Evolutionary conservation across 257 asterid genomes (phyloP), one percentile per base, ranked within the genome.

Genomic region (Scutellaria barbata): DNA sequence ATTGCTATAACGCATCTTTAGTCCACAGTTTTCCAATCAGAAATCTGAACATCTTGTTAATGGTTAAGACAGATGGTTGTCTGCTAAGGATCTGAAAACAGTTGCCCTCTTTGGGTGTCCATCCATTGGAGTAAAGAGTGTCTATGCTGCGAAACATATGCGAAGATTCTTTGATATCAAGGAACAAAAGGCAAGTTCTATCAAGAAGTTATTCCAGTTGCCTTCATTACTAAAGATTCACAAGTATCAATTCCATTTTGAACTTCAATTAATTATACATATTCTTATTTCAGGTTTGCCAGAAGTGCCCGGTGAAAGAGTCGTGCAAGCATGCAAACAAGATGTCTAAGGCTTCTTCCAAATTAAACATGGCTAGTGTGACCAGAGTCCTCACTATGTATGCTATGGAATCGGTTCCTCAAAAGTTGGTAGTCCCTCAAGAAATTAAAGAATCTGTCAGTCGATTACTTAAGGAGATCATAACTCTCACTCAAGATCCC

Each of bases 91-190:
- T 83, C 83, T 93, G 80, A 89, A 87, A 79, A 81, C 63, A 57
- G 81, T 93, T 65, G 96, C 96, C 40, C 79, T 74, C 66, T 87
- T 90, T 46, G 98, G 98, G 25, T 93, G 98, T 71, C 97, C 97
- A 63, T 85, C 90, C 22, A 75, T 84, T 22, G 88, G 83, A 5
- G 55, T 45, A 69, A 85, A 46, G 75, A 64, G 74, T 3, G 81
- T 84, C 12, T 47, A 39, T 46, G 80, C 89, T 58, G 92, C 97
- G 50, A 93, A 93, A 76, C 68, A 76, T 66, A 70, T 93, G 87
- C 96, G 96, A 41, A 40, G 62, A 48, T 90, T 85, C 85, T 89
- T 90, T 69, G 73, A 69, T 75, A 85, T 86, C 56, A 88, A 88
- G 60, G 98, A 92, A 72, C 80, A 76, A 25, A 74, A 77, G 73